These are phyloP conservation scores for Eustoma russellianum DNA, from an alignment of 257 asterid genomes.

Conservation along the genomic window DNA sequence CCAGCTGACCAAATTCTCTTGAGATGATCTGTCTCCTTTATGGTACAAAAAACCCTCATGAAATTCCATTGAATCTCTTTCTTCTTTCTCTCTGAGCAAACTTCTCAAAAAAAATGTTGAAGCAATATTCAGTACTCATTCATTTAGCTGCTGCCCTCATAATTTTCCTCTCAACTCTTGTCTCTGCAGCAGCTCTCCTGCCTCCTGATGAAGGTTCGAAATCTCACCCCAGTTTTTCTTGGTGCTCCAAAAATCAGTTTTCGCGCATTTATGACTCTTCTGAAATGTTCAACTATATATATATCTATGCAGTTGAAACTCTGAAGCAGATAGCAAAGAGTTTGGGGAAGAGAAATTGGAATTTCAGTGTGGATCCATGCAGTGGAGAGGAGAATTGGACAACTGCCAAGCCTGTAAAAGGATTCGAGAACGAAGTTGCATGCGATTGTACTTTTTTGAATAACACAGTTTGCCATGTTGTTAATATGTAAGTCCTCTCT, in stretches of 20 bases:
- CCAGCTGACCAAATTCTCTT: no score
- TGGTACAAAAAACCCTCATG: no score
- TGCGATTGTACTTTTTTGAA: constrained; percentile 37
- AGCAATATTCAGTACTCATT: neutral
- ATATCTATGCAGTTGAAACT: constrained; percentile 2
- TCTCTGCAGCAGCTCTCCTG: constrained; percentile 2
- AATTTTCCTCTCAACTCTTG: constrained; percentile 1
- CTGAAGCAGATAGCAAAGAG: constrained; percentile 9
- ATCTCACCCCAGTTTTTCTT: no score
- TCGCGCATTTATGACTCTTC: no score
- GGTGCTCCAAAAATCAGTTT: no score
- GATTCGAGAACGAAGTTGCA: constrained; percentile 20
- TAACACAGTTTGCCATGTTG: constrained; percentile 44
- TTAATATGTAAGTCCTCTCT: constrained; percentile 32
- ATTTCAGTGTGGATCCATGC: constrained; percentile 23
- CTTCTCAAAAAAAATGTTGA: neutral
- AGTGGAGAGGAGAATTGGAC: constrained; percentile 9
- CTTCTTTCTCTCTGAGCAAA: neutral
- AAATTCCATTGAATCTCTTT: no score
- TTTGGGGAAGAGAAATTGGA: constrained; percentile 17
- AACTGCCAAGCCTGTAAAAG: constrained; percentile 11
- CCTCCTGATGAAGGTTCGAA: constrained; percentile 8
- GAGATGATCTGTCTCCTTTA: no score
- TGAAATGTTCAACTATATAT: no score
- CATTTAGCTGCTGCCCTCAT: constrained; percentile 1